A percentile compares a stretch with the other conserved stretches of the same genome.
These are phyloP conservation scores for Phytopythium aichiense DNA, from an alignment of 352 stramenopile genomes.

Conservation along the genomic window DNA sequence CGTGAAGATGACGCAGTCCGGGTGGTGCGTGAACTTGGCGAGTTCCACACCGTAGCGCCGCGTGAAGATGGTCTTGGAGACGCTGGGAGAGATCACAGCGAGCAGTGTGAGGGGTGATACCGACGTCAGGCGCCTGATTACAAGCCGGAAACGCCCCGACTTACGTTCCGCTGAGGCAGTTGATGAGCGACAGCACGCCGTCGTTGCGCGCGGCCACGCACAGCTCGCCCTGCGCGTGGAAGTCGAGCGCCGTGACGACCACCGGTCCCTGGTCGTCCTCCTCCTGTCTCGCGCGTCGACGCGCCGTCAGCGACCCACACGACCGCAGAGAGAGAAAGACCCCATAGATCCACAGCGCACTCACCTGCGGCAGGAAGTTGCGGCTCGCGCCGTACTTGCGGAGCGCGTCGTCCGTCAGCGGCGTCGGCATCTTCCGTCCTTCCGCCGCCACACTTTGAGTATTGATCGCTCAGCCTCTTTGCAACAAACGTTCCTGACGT, in stretches of 20 bases:
- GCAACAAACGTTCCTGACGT: not conserved
- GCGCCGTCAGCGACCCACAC: not conserved
- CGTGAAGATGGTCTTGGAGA: constrained; percentile 83
- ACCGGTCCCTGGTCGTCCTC: constrained; percentile 58
- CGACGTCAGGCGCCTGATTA: too few relatives aligned
- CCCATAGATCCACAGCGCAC: not conserved
- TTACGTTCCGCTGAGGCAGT: constrained; percentile 79
- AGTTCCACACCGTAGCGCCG: constrained; percentile 82
- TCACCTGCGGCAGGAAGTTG: constrained; percentile 62
- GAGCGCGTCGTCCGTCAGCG: constrained; percentile 55
- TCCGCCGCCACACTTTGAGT: too few relatives aligned
- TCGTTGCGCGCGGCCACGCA: constrained; percentile 76
- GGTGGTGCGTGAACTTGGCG: constrained; percentile 75
- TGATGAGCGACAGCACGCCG: constrained; percentile 75
- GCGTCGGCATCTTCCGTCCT: constrained; percentile 3
- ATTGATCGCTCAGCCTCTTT: too few relatives aligned
- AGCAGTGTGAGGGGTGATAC: too few relatives aligned
- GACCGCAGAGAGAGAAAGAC: not conserved
- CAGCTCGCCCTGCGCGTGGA: constrained; percentile 75
- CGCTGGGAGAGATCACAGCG: constrained; percentile 18
- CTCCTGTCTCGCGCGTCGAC: constrained; percentile 18
- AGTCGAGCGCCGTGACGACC: constrained; percentile 58
- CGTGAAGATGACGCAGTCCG: constrained; percentile 85
- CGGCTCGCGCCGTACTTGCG: constrained; percentile 62
- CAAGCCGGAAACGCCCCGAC: constrained; percentile 1